Evolutionary conservation across 2,329 filamentous ascomycete species (phyloP).

Genomic region (Pseudocercospora vitis): DNA sequence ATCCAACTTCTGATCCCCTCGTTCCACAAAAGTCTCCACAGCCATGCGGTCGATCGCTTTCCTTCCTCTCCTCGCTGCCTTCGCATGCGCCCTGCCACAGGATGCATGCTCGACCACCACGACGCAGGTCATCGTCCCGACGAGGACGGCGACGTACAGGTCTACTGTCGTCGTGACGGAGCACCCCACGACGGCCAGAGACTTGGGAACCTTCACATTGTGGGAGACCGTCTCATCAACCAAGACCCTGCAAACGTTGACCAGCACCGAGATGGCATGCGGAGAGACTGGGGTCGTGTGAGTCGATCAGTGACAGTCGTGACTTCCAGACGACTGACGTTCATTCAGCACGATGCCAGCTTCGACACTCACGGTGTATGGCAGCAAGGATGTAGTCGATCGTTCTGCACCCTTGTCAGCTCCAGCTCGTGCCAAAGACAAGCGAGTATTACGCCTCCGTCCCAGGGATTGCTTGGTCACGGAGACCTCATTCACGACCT

Average conservation of each 20-base stretch:
- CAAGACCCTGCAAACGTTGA: constrained; percentile 33
- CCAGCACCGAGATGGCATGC: constrained; percentile 29
- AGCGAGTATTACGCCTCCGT: constrained; percentile 24
- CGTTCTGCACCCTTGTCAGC: neutral
- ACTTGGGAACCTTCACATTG: constrained; percentile 35
- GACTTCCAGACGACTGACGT: constrained; percentile 8
- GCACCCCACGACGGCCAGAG: constrained; percentile 26
- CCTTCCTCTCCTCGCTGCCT: constrained; percentile 27
- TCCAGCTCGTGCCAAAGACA: constrained; percentile 9
- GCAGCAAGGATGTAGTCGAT: neutral
- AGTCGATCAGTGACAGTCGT: constrained; percentile 9
- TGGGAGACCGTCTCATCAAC: constrained; percentile 30
- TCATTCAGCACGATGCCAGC: constrained; percentile 15
- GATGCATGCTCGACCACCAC: constrained; percentile 33
- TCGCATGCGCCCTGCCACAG: constrained; percentile 31
- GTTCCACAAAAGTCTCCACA: constrained; percentile 21
- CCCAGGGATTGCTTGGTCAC: constrained; percentile 34
- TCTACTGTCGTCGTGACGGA: constrained; percentile 31
- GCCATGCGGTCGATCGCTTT: constrained; percentile 28
- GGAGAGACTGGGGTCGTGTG: constrained; percentile 28
- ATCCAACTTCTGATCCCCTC: constrained; percentile 6
- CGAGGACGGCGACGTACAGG: constrained; percentile 34
- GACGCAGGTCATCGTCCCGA: constrained; percentile 32
- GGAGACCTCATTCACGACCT: constrained; percentile 32
- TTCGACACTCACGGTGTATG: constrained; percentile 30